Conservation (phyloP, 228 moss, liverwort and hornwort genomes). For the Sphagnum fallax region DNA sequence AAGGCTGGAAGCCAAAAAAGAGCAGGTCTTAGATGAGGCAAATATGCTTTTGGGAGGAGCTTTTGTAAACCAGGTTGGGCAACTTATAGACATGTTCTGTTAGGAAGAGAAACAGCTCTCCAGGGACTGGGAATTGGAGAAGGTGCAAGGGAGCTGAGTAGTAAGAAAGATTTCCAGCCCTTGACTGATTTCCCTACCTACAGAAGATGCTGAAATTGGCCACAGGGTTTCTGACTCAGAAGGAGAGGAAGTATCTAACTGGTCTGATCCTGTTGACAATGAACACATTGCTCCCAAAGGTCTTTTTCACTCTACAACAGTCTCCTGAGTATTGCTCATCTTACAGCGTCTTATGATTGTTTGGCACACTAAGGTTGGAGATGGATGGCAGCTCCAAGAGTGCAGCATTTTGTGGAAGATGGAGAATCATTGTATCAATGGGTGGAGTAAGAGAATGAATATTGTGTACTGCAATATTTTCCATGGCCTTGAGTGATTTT, state of each 20-base stretch:
- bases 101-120: constrained; percentile 74
- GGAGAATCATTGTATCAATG: too few relatives aligned
- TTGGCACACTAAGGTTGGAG: too few relatives aligned
- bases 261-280: constrained; percentile 16
- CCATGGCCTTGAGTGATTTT: too few relatives aligned
- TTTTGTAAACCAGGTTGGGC: constrained; percentile 77
- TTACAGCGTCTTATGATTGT: too few relatives aligned
- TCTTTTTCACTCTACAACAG: too few relatives aligned
- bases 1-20: constrained; percentile 6
- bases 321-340: too few relatives aligned
- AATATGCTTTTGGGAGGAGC: constrained; percentile 94
- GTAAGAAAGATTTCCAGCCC: constrained; percentile 22
- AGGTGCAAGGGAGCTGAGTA: constrained; percentile 15
- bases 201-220: constrained; percentile 18
- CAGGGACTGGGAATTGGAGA: constrained; percentile 40
- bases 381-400: too few relatives aligned
- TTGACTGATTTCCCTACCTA: constrained; percentile 48
- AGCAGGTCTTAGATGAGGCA: constrained; percentile 90
- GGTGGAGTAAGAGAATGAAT: too few relatives aligned
- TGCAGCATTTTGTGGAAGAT: too few relatives aligned
- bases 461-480: too few relatives aligned
- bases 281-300: constrained; percentile 4
- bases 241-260: constrained; percentile 7
- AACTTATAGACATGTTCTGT: constrained; percentile 62
- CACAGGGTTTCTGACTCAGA: constrained; percentile 17